A percentile compares a stretch with the other conserved stretches of the same genome.
These are phyloP conservation scores for Cyclostephanos invisitatus DNA, from an alignment of 108 stramenopile species.

Conservation along the genomic window DNA sequence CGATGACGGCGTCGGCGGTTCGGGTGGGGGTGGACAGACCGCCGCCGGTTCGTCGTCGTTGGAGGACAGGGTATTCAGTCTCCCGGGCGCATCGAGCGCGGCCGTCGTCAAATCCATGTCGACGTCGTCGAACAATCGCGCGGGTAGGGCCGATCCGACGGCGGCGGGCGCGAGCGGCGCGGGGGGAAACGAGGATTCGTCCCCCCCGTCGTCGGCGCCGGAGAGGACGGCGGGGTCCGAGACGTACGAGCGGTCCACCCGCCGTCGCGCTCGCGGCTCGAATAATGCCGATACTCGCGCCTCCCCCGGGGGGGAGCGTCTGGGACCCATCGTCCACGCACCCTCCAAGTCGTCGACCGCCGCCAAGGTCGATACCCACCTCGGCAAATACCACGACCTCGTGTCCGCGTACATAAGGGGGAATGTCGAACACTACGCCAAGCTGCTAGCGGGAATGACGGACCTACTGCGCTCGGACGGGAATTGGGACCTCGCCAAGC, in stretches of 20 bases:
- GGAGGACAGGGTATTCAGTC: conserved; percentile 27
- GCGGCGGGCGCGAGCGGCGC: conserved; percentile 1
- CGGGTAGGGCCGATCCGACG: neutral
- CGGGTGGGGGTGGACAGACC: conserved; percentile 1
- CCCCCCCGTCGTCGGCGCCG: conserved; percentile 11
- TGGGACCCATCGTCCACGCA: neutral
- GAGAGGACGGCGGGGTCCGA: conserved; percentile 16
- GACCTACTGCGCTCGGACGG: conserved; percentile 24
- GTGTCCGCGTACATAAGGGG: conserved; percentile 41
- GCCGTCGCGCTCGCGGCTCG: conserved; percentile 13
- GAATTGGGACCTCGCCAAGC: conserved; percentile 46
- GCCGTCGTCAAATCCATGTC: conserved; percentile 33
- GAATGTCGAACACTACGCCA: conserved; percentile 36
- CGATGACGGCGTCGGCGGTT: neutral
- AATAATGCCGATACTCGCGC: conserved; percentile 9
- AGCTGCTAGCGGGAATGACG: conserved; percentile 33
- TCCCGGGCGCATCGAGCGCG: conserved; percentile 35
- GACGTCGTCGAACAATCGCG: conserved; percentile 33
- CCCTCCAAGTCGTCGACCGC: neutral
- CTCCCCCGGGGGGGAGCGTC: conserved; percentile 6
- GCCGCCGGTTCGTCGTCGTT: conserved; percentile 10
- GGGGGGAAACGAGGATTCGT: neutral
- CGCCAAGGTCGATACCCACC: conserved; percentile 9
- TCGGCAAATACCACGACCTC: conserved; percentile 41
- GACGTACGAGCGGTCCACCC: conserved; percentile 9